These are phyloP conservation scores for Chlamydomonas sphaeroides DNA, from an alignment of 139 green algal genomes.

Conservation along the genomic window DNA sequence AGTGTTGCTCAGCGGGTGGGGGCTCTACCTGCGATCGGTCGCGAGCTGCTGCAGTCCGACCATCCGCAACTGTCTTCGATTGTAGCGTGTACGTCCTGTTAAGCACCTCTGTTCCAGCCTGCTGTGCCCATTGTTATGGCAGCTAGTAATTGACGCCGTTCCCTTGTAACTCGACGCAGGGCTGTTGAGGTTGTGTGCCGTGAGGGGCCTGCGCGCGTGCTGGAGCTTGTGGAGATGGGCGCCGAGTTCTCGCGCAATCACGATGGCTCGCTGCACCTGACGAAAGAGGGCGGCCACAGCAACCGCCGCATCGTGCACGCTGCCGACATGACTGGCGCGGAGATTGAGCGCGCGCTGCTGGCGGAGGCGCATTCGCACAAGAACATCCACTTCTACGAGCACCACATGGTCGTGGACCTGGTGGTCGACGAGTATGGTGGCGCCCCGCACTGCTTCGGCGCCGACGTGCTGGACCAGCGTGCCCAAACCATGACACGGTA, in stretches of 20 bases:
- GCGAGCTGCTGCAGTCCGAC: too few species aligned
- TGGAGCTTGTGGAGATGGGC: conserved; percentile 91
- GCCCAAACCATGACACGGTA: conserved; percentile 63
- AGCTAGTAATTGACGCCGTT: too few species aligned
- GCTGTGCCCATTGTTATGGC: too few species aligned
- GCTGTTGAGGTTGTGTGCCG: conserved; percentile 93
- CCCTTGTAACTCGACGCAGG: conserved; percentile 70
- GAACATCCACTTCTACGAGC: conserved; percentile 79
- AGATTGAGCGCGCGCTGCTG: conserved; percentile 95
- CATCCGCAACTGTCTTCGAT: neutral
- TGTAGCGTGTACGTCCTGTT: too few species aligned
- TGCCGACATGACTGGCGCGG: conserved; percentile 89
- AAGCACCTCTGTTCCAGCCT: too few species aligned
- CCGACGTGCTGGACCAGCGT: conserved; percentile 80
- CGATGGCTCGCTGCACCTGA: conserved; percentile 91
- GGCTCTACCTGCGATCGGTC: too few species aligned
- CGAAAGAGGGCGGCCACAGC: conserved; percentile 94
- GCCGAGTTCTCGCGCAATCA: conserved; percentile 86
- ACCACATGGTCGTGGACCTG: conserved; percentile 71
- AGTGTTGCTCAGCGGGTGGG: too few species aligned
- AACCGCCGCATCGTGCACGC: conserved; percentile 95
- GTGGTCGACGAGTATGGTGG: conserved; percentile 65
- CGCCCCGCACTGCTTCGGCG: conserved; percentile 81
- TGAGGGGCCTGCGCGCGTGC: conserved; percentile 89
- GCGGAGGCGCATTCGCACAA: conserved; percentile 63